These are phyloP conservation scores for Phaeosphaeria sp. DNA, from an alignment of 2,329 filamentous ascomycete species.

Conservation along the genomic window DNA sequence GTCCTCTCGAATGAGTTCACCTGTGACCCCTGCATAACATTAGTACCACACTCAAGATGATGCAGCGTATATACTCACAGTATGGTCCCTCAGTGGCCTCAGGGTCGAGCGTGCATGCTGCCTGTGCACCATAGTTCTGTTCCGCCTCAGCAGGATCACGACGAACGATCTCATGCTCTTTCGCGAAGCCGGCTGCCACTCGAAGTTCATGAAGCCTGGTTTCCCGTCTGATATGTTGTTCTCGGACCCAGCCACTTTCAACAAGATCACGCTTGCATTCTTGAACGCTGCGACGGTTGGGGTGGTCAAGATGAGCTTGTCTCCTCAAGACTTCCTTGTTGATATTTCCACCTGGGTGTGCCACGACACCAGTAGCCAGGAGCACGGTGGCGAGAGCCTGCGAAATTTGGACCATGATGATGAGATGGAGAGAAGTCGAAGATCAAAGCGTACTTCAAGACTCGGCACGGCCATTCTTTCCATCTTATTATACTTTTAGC, in stretches of 20 bases:
- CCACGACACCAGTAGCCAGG: conserved; percentile 35
- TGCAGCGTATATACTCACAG: conserved; percentile 26
- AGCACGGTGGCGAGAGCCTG: conserved; percentile 31
- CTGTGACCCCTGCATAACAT: conserved; percentile 48
- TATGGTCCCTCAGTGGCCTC: conserved; percentile 45
- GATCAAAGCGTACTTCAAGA: conserved; percentile 3
- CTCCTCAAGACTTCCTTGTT: conserved; percentile 39
- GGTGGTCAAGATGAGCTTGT: conserved; percentile 45
- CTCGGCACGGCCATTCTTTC: background rate
- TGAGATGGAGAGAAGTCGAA: background rate
- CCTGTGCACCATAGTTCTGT: conserved; percentile 32
- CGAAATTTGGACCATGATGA: conserved; percentile 38
- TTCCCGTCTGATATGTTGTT: conserved; percentile 49
- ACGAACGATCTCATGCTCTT: conserved; percentile 35
- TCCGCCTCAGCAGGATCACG: conserved; percentile 36
- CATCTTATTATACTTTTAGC: conserved; percentile 31
- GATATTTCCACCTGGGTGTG: conserved; percentile 51
- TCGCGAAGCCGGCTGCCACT: conserved; percentile 45
- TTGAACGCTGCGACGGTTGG: conserved; percentile 46
- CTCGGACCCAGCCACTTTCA: conserved; percentile 39
- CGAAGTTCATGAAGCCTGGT: conserved; percentile 46
- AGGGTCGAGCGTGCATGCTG: conserved; percentile 43
- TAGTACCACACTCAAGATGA: conserved; percentile 4
- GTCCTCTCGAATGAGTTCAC: conserved; percentile 59
- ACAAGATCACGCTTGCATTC: conserved; percentile 42